phyloP scores from a whole-genome alignment of 768 basidiomycete species.

The Phaeolepiota aurea region DNA sequence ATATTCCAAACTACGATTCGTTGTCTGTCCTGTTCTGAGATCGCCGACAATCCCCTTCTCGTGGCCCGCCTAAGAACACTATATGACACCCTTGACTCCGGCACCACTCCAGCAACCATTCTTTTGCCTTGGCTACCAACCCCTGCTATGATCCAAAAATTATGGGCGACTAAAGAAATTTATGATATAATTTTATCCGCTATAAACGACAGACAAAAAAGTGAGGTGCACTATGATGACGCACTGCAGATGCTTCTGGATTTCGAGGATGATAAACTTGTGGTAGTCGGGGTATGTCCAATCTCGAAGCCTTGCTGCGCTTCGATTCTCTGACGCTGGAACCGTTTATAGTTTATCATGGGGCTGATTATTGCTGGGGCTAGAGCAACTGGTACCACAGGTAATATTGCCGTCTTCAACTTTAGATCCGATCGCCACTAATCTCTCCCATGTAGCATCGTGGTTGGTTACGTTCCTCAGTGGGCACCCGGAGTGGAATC shows the following conservation, averaged over 20 bases:
- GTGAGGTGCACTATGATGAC: constrained; percentile 51
- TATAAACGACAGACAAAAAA: constrained; percentile 48
- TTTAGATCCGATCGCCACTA: no score
- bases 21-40: constrained; percentile 57
- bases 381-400: constrained; percentile 70
- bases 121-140: constrained; percentile 73
- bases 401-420: constrained; percentile 16
- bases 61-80: constrained; percentile 56
- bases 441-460: constrained; percentile 34
- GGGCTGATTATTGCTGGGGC: constrained; percentile 76
- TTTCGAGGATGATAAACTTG: constrained; percentile 54
- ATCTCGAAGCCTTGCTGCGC: no score
- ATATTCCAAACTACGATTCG: constrained; percentile 70
- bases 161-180: constrained; percentile 68
- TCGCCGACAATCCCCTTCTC: constrained; percentile 54
- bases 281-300: constrained; percentile 58
- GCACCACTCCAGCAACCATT: constrained; percentile 66
- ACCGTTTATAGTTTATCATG: constrained; percentile 61
- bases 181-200: constrained; percentile 59
- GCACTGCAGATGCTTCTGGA: constrained; percentile 72
- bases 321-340: no score
- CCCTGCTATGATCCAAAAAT: constrained; percentile 61
- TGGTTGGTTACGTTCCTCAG: constrained; percentile 73
- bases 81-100: constrained; percentile 61
- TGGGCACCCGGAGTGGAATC: constrained; percentile 56